Base-by-base conservation (phyloP, 2,329 filamentous ascomycete genomes). In the Colletotrichum aenigma region DNA sequence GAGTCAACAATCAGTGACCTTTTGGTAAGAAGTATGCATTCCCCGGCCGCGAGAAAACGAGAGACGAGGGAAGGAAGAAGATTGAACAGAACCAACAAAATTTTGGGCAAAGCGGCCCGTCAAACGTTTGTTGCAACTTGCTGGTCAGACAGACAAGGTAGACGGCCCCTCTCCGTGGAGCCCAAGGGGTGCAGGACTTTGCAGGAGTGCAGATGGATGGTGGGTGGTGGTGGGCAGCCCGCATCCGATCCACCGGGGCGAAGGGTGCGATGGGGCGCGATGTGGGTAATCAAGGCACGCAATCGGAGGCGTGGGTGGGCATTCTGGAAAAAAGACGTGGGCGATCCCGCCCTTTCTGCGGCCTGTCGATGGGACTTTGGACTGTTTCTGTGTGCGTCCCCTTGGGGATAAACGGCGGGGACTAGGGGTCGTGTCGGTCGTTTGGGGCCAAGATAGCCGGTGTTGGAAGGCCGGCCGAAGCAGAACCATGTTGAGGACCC, bases 161-260 rank as follows among this genome's bases (percentile, higher is more conserved):
- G 43, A 24, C 43, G 43, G 43, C 43, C 43, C 43, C 43, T 48
- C 38, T 21, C 43, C 43, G 43, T 52, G n/a, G 43, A 52, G 36
- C 36, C 36, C 52, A 43, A 62, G 21, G 69, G 43, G 56, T 21
- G 58, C 43, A 52, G 43, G 43, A 52, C 43, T 52, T 52, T 52
- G 43, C 43, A 52, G 43, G n/a, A 52, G 43, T 52, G 43, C 43
- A 21, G 43, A 52, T 21, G 43, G 43, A 52, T 52, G n/a, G 43
- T 13, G 43, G 18, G 58, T 68, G 64, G 56, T 18, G 36, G 36
- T 56, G 24, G 55, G 69, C 62, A 73, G 34, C 56, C 73, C 73
- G 73, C 69, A 75, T 75, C 43, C 69, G 73, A 72, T 75, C 69
- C 69, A 75, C 73, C 69, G 43, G 16, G n/a, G 55, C n/a, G 24